Evolutionary conservation across 305 asterid genomes (phyloP), one percentile per base, ranked within the genome.

Genomic region (Fraxinus sp.): DNA sequence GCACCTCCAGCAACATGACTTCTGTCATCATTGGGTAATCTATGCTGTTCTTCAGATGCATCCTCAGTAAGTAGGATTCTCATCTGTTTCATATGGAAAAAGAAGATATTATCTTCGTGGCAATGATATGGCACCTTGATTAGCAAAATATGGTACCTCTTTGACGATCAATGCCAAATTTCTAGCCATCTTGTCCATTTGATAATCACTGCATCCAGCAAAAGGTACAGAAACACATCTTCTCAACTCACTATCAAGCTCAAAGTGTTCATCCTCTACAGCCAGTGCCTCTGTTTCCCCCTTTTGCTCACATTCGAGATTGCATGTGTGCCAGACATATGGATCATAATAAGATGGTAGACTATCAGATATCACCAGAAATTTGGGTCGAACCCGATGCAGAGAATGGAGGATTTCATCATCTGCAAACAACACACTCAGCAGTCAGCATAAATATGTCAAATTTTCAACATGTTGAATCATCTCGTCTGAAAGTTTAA

Each of bases 301-400:
- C 77, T 76, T 81, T 84, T 87, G 86, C 59, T 86, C 81, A 70
- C 64, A 39, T 80, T 66, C 55, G 37, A 90, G 88, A 84, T 22
- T 43, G 80, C 99, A 96, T 28, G 78, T 80, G 83, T 94, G 97
- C 84, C 59, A 87, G 86, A 86, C 86, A 66, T 72, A 81, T 62
- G 93, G 92, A 36, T 90, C 89, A 30, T 86, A 87, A 87, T 87
- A 92, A 79, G 85, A 82, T 30, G 94, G 99, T 46, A 83, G 26
- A 80, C 89, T 83, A 82, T 84, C 84, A 76, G 90, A 91, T 77
- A 83, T 82, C 84, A 85, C 85, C 79, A 96, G 80, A 89, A 80
- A 87, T 84, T 89, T 89, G 82, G 99, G 98, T 32, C 98, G 95
- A 85, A 83, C 88, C 3, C 98, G 93, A 84, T 96, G 99, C 87